Conservation (phyloP, 768 basidiomycete genomes). For the Boletales sp. region DNA sequence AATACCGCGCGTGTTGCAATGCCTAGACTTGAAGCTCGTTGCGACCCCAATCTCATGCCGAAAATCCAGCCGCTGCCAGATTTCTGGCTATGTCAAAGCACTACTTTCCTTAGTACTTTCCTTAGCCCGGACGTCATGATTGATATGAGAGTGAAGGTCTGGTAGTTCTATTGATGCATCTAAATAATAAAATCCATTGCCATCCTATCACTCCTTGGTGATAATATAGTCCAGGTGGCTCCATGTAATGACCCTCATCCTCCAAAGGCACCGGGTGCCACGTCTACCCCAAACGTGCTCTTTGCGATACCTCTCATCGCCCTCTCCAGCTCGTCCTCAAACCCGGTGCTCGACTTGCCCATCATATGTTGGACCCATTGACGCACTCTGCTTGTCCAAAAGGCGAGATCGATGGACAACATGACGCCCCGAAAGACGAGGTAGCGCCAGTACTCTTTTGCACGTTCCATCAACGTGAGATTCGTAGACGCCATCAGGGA, state of each 20-base stretch:
- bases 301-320: constrained; percentile 74
- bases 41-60: too few species aligned
- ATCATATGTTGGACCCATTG: constrained; percentile 44
- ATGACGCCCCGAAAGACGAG: constrained; percentile 63
- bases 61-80: too few species aligned
- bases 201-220: too few species aligned
- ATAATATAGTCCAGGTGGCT: too few species aligned
- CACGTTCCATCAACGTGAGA: constrained; percentile 39
- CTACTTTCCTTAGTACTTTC: too few species aligned
- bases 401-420: constrained; percentile 66
- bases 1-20: too few species aligned
- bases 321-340: constrained; percentile 81
- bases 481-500: constrained; percentile 49
- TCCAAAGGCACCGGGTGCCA: constrained; percentile 53
- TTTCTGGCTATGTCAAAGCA: too few species aligned
- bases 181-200: too few species aligned
- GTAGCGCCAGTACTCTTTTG: constrained; percentile 55
- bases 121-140: too few species aligned
- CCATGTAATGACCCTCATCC: constrained; percentile 28
- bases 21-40: too few species aligned
- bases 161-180: too few species aligned
- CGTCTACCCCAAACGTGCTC: constrained; percentile 74
- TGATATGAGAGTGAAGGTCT: too few species aligned
- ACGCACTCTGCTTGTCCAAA: constrained; percentile 56
- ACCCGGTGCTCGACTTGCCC: constrained; percentile 44